Base-by-base conservation (phyloP, 345 rosid genomes). In the Gossypium stocksii region DNA sequence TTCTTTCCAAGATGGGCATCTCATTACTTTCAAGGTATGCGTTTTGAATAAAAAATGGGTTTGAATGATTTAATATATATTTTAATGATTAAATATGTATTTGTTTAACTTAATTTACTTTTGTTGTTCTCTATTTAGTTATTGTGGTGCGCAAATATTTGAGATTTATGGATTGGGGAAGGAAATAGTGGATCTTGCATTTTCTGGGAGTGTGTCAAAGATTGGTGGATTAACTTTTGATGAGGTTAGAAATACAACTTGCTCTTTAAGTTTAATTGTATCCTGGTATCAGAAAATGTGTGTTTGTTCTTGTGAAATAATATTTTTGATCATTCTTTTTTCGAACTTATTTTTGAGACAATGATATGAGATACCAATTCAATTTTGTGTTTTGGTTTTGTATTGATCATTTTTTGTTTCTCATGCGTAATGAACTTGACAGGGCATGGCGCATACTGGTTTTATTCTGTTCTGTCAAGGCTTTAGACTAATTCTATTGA, bases 81-180 rank as follows among this genome's bases (percentile, higher is more conserved):
- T 64, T 34, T 70, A 23, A 22, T 65, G 63, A 63, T 49, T 49
- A 63, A 43, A 22, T 25, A n/a, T 48, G 34, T 34, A 64, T 61
- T 2, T 76, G 69, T 48, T 65, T 52, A 52, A 53, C 69, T 72
- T 80, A 76, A 84, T 84, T 74, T 52, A 60, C 29, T 64, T 62
- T 52, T 53, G 3, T 62, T 82, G 77, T 80, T 15, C 61, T 74
- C 69, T 83, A 44, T 86, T 77, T 77, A 95, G 99, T 81, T 95
- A 95, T 68, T 93, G 99, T 71, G 99, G 99, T 81, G 99, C 99
- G 73, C 99, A 95, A 85, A 93, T 95, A 77, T 93, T 95, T 85
- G 99, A 95, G 89, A 80, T 95, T 77, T 95, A 95, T 83, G 99
- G 99, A 77, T 83, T 95, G 68, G 97, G 98, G 49, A 57, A 86